A percentile compares a stretch with the other conserved stretches of the same genome.
Evolutionary conservation across 495 filamentous ascomycete genomes (phyloP).

Genomic region (Aspergillus ellipticus): DNA sequence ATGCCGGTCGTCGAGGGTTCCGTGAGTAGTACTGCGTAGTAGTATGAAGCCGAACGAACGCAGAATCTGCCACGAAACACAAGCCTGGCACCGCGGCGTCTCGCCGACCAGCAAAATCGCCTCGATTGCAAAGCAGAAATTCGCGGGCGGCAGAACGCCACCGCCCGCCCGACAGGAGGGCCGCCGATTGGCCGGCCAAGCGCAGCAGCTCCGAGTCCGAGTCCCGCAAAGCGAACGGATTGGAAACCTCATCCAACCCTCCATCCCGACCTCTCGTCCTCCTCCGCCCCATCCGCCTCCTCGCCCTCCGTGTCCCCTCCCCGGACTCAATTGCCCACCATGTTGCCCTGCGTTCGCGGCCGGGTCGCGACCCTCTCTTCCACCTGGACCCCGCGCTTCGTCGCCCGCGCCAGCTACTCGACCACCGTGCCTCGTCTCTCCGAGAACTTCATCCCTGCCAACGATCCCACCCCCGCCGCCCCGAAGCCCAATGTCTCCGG

Average conservation of each 20-base stretch:
- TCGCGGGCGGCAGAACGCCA: slow-evolving; percentile 21
- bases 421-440: slow-evolving; percentile 44
- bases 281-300: slow-evolving; percentile 21
- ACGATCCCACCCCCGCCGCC: slow-evolving; percentile 49
- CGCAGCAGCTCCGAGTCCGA: slow-evolving; percentile 12
- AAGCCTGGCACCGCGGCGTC: neutral
- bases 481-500: slow-evolving; percentile 52
- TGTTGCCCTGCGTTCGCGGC: slow-evolving; percentile 56
- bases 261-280: slow-evolving; percentile 19
- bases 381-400: slow-evolving; percentile 33
- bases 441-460: slow-evolving; percentile 51
- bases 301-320: slow-evolving; percentile 6
- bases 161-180: slow-evolving; percentile 12
- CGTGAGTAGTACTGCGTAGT: no score
- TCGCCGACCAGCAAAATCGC: neutral
- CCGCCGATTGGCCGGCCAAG: slow-evolving; percentile 23
- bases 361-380: slow-evolving; percentile 39
- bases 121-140: slow-evolving; percentile 6
- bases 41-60: no score
- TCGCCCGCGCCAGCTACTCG: slow-evolving; percentile 42
- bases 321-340: slow-evolving; percentile 31
- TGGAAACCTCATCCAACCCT: slow-evolving; percentile 4
- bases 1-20: no score
- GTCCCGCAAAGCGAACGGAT: slow-evolving; percentile 21
- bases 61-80: neutral